A percentile compares a stretch with the other conserved stretches of the same genome.
These are phyloP conservation scores for Eutypella sp. DNA, from an alignment of 2,329 filamentous ascomycete species.

Conservation along the genomic window DNA sequence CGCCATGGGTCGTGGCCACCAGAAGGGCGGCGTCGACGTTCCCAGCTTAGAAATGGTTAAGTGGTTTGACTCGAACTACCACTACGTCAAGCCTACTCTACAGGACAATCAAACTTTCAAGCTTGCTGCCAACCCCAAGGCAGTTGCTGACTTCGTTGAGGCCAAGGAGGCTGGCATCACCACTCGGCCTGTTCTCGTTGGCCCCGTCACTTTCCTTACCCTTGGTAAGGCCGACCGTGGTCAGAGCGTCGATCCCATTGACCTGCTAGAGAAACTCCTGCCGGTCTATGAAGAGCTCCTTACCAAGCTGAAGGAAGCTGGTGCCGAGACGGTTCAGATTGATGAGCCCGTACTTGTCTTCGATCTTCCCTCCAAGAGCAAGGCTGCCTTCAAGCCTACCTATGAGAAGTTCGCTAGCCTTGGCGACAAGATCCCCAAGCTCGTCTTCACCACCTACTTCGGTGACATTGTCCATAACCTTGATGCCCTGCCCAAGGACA, in stretches of 20 bases:
- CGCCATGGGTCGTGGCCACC: slow-evolving; percentile 98
- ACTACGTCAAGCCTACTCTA: slow-evolving; percentile 99
- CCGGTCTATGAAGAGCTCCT: slow-evolving; percentile 94
- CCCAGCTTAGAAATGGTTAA: slow-evolving; percentile 98
- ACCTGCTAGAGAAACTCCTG: slow-evolving; percentile 86
- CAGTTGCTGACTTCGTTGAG: slow-evolving; percentile 89
- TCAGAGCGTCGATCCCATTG: slow-evolving; percentile 88
- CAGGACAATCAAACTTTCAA: slow-evolving; percentile 97
- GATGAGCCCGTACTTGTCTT: slow-evolving; percentile 97
- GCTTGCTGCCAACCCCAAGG: slow-evolving; percentile 83
- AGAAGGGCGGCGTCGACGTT: slow-evolving; percentile 91
- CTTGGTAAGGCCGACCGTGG: slow-evolving; percentile 98
- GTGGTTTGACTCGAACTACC: slow-evolving; percentile 99
- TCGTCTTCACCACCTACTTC: slow-evolving; percentile 96
- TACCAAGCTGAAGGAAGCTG: slow-evolving; percentile 87
- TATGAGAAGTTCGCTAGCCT: slow-evolving; percentile 83
- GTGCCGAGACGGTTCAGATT: slow-evolving; percentile 95
- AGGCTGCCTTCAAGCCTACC: slow-evolving; percentile 95
- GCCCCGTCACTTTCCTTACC: slow-evolving; percentile 94
- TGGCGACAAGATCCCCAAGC: slow-evolving; percentile 76
- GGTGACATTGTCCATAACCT: slow-evolving; percentile 99
- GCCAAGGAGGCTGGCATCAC: slow-evolving; percentile 93
- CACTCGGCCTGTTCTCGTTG: slow-evolving; percentile 91
- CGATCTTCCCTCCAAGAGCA: slow-evolving; percentile 82
- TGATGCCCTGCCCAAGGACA: slow-evolving; percentile 72